Evolutionary conservation across 139 green algal species (phyloP).

Genomic region (Microglena sp.): DNA sequence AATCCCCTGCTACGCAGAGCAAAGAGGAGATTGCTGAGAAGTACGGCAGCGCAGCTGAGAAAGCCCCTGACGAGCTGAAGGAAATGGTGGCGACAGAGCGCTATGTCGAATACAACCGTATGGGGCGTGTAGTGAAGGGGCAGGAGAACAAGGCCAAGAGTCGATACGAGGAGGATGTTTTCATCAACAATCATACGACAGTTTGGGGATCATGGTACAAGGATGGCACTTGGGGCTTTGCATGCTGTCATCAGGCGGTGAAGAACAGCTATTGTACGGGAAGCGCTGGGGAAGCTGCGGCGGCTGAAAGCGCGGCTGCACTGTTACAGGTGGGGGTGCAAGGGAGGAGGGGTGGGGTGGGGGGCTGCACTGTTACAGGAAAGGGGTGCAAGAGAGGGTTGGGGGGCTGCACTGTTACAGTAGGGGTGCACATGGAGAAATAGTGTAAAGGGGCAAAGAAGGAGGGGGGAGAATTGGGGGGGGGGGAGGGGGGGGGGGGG

Average conservation of each 20-base stretch:
- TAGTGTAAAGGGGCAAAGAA: no score
- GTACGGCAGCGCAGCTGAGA: slow-evolving; percentile 75
- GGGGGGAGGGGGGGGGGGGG: no score
- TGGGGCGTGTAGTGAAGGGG: slow-evolving; percentile 57
- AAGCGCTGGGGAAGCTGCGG: no score
- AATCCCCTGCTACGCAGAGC: not conserved
- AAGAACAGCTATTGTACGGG: slow-evolving; percentile 93
- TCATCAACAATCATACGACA: slow-evolving; percentile 86
- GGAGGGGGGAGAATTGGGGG: no score
- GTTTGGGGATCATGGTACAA: slow-evolving; percentile 94
- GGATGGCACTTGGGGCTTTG: slow-evolving; percentile 87
- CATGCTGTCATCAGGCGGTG: slow-evolving; percentile 77
- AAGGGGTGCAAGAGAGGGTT: not conserved
- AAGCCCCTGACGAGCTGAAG: slow-evolving; percentile 43
- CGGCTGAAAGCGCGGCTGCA: slow-evolving; percentile 1
- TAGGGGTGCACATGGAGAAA: not conserved
- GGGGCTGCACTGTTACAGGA: not conserved
- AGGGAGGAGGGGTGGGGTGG: no score
- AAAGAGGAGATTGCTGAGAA: slow-evolving; percentile 52
- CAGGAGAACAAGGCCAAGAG: slow-evolving; percentile 34
- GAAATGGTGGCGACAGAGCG: slow-evolving; percentile 70
- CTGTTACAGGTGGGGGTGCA: no score
- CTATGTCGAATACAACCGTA: slow-evolving; percentile 93
- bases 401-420: not conserved
- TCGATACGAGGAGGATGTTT: slow-evolving; percentile 93